Base-by-base conservation (phyloP, 345 rosid genomes). In the Gynandropsis gynandra region DNA sequence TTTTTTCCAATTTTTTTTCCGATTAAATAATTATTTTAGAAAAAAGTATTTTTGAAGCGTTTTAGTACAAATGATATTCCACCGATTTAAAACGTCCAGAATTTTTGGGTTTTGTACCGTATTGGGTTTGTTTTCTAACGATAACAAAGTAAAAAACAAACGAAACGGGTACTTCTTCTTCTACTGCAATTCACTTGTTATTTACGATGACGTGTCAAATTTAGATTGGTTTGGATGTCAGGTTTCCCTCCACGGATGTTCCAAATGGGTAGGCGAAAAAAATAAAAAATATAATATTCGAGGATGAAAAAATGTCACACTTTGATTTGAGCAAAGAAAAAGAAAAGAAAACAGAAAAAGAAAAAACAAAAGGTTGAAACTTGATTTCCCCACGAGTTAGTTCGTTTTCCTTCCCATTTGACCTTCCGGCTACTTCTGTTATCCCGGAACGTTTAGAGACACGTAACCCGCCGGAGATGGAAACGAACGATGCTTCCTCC, bases 221-320 rank as follows among this genome's bases (percentile, higher is more conserved):
- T 13, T 1, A n/a, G 42, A 41, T 61, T 52, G 21, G 52, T 27
- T 36, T 19, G 36, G 16, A 35, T 1, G 16, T 19, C 14, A 40
- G 29, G 41, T 52, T 61, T 52, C 40, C 52, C 58, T 52, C 52
- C 61, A 35, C 39, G 49, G 32, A 34, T 11, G 29, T 42, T 17
- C 15, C 19, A 51, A 34, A 5, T 40, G 17, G 21, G 19, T 40
- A n/a, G 21, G 19, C 35, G 20, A 50, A 51, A 10, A 8, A 16
- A 27, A 24, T 36, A 4, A 4, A 29, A 39, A 8, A 49, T 29
- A 15, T 13, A 48, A 16, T 37, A 9, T 32, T 10, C 3, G 10
- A 18, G 41, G 16, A 13, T 29, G 17, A 8, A 47, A 47, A 63
- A 54, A 29, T 15, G 16, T 40, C 16, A 9, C 18, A 42, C 13